Evolutionary conservation across 2,329 filamentous ascomycete species (phyloP), one percentile per base, ranked within the genome.

Genomic region (Verruconis gallopava): DNA sequence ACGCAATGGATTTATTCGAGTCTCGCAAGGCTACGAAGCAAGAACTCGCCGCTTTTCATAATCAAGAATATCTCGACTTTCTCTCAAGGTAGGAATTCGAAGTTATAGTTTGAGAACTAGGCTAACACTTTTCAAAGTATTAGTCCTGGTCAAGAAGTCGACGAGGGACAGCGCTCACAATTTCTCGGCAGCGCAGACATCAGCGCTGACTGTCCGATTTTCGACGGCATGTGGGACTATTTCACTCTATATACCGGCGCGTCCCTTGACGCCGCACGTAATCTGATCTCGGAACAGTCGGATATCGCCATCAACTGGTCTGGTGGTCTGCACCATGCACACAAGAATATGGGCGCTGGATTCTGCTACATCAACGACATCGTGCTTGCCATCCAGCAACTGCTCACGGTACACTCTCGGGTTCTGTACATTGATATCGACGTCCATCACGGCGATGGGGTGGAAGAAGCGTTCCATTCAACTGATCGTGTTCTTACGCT

Each of bases 361-460:
- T 98, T 98, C 62, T 98, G 91, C 66, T 98, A 98, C 65, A 86
- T 96, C 65, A 98, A 98, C 61, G 91, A 98, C 61, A 96, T 96
- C 53, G 91, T 96, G 44, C 73, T 98, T 37, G 85, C 83, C 25
- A 91, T 95, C 52, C 72, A 96, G 28, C 82, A 95, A 58, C 73
- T 98, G 6, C 69, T 96, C 13, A 79, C 83, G 21, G 74, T 80
- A 54, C 77, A 88, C 52, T 78, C 85, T 13, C 81, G 88, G 38
- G 88, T 96, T 5, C 71, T 96, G 44, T 95, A 96, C 61, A 88
- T 96, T 47, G 75, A 79, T 52, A 79, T 79, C 47, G 75, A 79
- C 54, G 75, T 79, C 14, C 75, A 79, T 55, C 75, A 79, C 49
- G 75, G 75, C 28, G 75, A 80, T 53, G 77, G 77, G 49, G 77